Percentiles rank a stretch among this genome's conserved stretches.
Conservation (phyloP, 495 filamentous ascomycete genomes). For the Hypomontagnella monticulosa region DNA sequence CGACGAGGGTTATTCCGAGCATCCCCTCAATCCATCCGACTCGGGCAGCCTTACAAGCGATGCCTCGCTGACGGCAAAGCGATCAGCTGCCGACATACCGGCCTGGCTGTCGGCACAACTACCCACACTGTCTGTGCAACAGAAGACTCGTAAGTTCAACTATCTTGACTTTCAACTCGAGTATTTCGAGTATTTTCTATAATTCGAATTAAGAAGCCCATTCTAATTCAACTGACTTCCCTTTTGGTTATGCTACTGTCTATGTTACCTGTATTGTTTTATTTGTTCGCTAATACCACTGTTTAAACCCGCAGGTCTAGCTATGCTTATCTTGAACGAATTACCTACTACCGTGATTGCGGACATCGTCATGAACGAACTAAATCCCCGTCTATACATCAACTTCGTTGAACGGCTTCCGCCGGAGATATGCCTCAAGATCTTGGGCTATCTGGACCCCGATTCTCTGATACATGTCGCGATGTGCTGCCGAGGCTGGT, state of each 20-base stretch:
- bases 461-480: slow-evolving; percentile 79
- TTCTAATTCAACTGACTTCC: slow-evolving; percentile 5
- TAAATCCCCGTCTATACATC: slow-evolving; percentile 85
- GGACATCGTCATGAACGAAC: slow-evolving; percentile 73
- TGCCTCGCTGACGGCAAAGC: slow-evolving; percentile 35
- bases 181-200: neutral
- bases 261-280: slow-evolving; percentile 2
- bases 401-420: slow-evolving; percentile 89
- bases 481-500: slow-evolving; percentile 81
- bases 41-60: slow-evolving; percentile 37
- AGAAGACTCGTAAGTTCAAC: slow-evolving; percentile 58
- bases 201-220: neutral
- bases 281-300: slow-evolving; percentile 7
- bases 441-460: slow-evolving; percentile 85
- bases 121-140: slow-evolving; percentile 53
- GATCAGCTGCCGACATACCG: slow-evolving; percentile 48
- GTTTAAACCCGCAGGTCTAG: slow-evolving; percentile 58
- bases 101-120: slow-evolving; percentile 59
- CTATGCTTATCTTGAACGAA: slow-evolving; percentile 72
- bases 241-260: neutral
- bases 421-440: slow-evolving; percentile 85
- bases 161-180: slow-evolving; percentile 2
- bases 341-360: slow-evolving; percentile 79
- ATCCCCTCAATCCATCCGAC: slow-evolving; percentile 59
- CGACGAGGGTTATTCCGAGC: slow-evolving; percentile 69